phyloP scores from a whole-genome alignment of 2,329 filamentous ascomycete genomes.

The Alternaria longipes region DNA sequence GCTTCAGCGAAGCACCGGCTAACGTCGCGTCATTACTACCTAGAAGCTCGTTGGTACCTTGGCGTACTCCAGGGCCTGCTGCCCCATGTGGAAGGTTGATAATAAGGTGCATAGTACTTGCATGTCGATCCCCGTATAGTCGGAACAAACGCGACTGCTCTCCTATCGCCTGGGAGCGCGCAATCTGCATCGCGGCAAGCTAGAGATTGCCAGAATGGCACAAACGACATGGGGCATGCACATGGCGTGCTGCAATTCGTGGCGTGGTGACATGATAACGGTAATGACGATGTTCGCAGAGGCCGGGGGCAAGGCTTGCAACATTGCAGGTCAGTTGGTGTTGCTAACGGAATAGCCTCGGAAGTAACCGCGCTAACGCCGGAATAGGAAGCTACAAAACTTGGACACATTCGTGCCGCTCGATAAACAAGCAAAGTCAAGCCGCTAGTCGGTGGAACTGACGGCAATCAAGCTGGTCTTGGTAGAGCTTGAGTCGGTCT shows the following conservation, averaged over 20 bases:
- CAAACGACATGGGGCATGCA: neutral
- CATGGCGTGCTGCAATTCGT: neutral
- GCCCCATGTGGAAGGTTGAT: conserved; percentile 11
- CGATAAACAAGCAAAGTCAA: conserved; percentile 24
- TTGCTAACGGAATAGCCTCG: conserved; percentile 1
- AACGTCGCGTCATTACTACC: conserved; percentile 3
- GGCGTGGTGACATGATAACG: neutral
- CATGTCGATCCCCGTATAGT: conserved; percentile 9
- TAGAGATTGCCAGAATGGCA: neutral
- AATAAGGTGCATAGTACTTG: conserved; percentile 6
- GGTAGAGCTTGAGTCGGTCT: conserved; percentile 18
- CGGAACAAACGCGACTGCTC: neutral
- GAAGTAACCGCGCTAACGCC: conserved; percentile 4
- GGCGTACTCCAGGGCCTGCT: neutral
- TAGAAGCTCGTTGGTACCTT: neutral
- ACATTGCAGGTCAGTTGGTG: neutral
- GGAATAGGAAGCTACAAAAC: conserved; percentile 17
- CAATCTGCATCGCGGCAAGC: neutral
- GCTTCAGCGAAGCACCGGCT: conserved; percentile 4
- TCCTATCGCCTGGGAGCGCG: neutral
- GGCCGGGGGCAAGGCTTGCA: neutral
- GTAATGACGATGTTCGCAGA: neutral
- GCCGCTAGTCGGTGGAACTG: conserved; percentile 11
- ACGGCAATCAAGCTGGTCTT: conserved; percentile 9
- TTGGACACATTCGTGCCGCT: neutral